A percentile compares a stretch with the other conserved stretches of the same genome.
Conservation (phyloP, 2,329 filamentous ascomycete genomes). For the Lasiodiplodia gonubiensis region DNA sequence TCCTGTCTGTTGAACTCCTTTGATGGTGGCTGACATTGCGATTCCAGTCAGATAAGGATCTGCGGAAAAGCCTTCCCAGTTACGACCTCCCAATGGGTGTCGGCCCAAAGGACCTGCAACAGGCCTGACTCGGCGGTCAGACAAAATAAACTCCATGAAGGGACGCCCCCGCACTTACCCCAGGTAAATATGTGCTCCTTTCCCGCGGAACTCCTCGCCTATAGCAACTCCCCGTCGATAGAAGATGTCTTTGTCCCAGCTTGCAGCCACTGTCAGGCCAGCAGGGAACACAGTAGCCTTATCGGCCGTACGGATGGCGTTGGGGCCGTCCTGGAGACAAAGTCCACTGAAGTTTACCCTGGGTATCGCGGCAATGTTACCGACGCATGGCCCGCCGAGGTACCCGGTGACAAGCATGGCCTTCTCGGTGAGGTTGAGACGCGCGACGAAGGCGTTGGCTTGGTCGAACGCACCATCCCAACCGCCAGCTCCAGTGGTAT, state of each 20-base stretch:
- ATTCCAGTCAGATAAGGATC: slow-evolving; percentile 56
- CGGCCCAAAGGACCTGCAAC: slow-evolving; percentile 53
- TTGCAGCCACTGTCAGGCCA: slow-evolving; percentile 44
- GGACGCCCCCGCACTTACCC: slow-evolving; percentile 33
- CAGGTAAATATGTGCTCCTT: slow-evolving; percentile 49
- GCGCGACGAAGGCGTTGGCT: slow-evolving; percentile 42
- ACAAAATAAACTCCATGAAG: not conserved
- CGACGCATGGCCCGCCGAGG: slow-evolving; percentile 34
- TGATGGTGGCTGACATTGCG: slow-evolving; percentile 50
- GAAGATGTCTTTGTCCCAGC: slow-evolving; percentile 47
- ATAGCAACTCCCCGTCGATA: slow-evolving; percentile 42
- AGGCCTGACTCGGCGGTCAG: slow-evolving; percentile 30
- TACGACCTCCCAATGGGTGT: slow-evolving; percentile 50
- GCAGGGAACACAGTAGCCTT: slow-evolving; percentile 46
- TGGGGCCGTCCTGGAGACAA: slow-evolving; percentile 48
- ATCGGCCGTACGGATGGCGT: slow-evolving; percentile 29
- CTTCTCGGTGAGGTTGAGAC: slow-evolving; percentile 47
- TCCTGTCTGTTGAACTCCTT: slow-evolving; percentile 52
- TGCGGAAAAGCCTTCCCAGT: slow-evolving; percentile 56
- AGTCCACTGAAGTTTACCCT: slow-evolving; percentile 47
- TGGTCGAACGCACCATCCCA: slow-evolving; percentile 45
- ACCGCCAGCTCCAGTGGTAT: slow-evolving; percentile 33
- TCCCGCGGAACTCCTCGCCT: slow-evolving; percentile 39
- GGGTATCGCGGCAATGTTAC: slow-evolving; percentile 43
- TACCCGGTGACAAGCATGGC: slow-evolving; percentile 41